Percentiles rank a stretch among this genome's conserved stretches.
Evolutionary conservation across 495 filamentous ascomycete genomes (phyloP).

Genomic region (Talaromyces thailandensis): DNA sequence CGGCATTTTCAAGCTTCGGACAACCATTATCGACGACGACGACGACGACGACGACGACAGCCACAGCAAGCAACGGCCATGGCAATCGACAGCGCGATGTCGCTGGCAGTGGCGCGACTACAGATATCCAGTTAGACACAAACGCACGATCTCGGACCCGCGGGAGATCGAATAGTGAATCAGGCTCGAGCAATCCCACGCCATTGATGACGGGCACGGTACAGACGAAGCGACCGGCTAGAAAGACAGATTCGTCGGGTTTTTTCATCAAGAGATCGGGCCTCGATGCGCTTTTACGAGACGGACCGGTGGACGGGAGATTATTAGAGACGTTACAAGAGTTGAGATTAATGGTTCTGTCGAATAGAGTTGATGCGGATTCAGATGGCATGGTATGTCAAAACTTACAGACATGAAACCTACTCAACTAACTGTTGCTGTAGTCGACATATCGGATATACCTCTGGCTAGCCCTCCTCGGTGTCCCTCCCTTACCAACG

Average conservation of each 20-base stretch:
- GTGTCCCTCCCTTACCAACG: constrained; percentile 72
- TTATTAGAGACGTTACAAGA: constrained; percentile 58
- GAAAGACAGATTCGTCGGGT: constrained; percentile 47
- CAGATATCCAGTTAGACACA: constrained; percentile 17
- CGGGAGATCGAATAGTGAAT: constrained; percentile 68
- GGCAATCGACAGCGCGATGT: constrained; percentile 17
- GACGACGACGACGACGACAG: constrained; percentile 24
- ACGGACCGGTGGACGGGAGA: constrained; percentile 58
- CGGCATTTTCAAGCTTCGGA: constrained; percentile 35
- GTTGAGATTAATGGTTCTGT: constrained; percentile 66
- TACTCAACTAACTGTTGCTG: neutral
- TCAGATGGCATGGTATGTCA: constrained; percentile 80
- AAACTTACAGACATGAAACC: too few relatives aligned
- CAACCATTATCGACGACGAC: constrained; percentile 28
- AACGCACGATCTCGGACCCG: constrained; percentile 43
- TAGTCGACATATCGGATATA: constrained; percentile 93
- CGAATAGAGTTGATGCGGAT: constrained; percentile 71
- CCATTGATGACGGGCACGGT: constrained; percentile 12
- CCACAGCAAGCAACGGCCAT: constrained; percentile 12
- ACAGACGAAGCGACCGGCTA: constrained; percentile 36
- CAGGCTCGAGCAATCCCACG: constrained; percentile 29
- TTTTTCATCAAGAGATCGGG: constrained; percentile 51
- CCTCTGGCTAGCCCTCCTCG: constrained; percentile 86
- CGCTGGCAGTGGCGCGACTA: constrained; percentile 14
- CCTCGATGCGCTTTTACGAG: constrained; percentile 56